Evolutionary conservation across 805 yeast genomes (phyloP), one percentile per base, ranked within the genome.

Genomic region (Aciculoconidium aculeatum): DNA sequence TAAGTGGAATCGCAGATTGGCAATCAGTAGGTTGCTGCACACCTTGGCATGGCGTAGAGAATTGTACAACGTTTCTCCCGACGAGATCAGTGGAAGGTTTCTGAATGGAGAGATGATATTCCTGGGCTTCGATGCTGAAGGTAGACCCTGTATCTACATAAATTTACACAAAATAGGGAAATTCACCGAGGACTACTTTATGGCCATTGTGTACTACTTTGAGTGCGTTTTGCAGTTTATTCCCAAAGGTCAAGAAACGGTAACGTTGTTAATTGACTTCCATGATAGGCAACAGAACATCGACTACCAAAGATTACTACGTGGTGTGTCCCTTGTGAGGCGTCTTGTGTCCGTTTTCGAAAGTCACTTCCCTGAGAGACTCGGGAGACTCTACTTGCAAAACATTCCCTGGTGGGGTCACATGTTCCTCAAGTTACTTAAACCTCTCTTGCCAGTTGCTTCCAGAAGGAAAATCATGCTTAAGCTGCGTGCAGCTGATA

Each of bases 221-320:
- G 98, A 92, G 56, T 70, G 88, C 37, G 95, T 83, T 23, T 87
- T 90, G 32, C 94, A 86, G 55, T 84, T 74, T 55, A 90, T 92
- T 96, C 96, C 96, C 1, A 70, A 85, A 0, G 96, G 96, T 15
- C 97, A 92, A 59, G 98, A 88, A 50, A 81, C 94, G 7, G 63
- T 92, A 30, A 95, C 97, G 1, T 61, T 92, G 30, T 65, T 92
- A 39, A 88, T 92, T 41, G 98, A 92, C 57, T 90, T 92, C 60
- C 53, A 53, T 17, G 40, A 60, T 49, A 60, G 58, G 7, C 41
- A 47, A 5, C 17, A 40, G 4, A 56, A 69, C 21, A 67, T 67
- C 31, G 67, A 73, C 17, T 65, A 65, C 36, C 72, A 69, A 30
- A 61, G 69, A 42, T 45, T 59, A 48, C n/a, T 28, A 17, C 23